Conservation (phyloP, 768 basidiomycete species). For the Suillus subluteus region DNA sequence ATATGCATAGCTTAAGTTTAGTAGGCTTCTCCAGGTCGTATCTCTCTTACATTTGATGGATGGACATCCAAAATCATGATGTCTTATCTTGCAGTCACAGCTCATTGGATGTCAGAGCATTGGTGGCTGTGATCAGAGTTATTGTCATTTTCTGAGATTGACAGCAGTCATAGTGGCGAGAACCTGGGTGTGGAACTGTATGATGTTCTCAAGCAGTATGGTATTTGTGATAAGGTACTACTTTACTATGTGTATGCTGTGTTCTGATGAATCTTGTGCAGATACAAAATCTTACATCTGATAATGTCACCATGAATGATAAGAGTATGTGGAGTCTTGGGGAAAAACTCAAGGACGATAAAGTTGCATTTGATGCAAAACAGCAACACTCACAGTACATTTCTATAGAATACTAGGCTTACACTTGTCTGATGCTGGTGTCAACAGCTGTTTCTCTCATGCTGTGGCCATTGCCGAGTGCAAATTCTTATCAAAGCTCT, state of each 20-base stretch:
- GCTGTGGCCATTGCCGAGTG: neutral
- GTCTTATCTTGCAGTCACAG: neutral
- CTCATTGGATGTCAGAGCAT: neutral
- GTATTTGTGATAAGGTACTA: neutral
- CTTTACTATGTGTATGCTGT: neutral
- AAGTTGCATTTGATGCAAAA: neutral
- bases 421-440: neutral
- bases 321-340: neutral
- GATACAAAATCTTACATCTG: neutral
- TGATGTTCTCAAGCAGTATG: neutral
- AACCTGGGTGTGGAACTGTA: neutral
- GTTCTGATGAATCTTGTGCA: neutral
- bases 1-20: too few species aligned
- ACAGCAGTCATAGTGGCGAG: neutral
- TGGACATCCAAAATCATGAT: neutral
- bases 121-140: neutral
- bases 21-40: neutral
- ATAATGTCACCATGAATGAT: neutral
- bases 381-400: neutral
- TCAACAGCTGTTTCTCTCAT: neutral
- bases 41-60: neutral
- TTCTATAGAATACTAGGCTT: neutral
- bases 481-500: neutral
- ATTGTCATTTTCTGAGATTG: neutral
- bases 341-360: neutral